These are phyloP conservation scores for Suillus subaureus DNA, from an alignment of 768 basidiomycete genomes.

Conservation along the genomic window DNA sequence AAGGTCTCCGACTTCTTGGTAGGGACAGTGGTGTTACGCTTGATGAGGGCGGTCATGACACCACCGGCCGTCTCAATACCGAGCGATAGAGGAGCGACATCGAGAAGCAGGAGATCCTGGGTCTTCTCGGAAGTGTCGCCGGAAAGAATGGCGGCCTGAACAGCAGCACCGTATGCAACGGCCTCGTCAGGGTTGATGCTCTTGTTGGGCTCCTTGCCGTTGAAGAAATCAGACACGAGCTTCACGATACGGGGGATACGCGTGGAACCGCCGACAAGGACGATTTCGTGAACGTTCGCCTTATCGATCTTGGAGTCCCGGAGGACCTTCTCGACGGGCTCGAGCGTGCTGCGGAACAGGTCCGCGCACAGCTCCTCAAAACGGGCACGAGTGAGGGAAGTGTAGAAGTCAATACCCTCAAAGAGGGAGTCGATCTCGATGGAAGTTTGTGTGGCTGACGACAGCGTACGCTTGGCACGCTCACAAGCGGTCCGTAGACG, in stretches of 20 bases:
- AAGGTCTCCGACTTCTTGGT: constrained; percentile 99
- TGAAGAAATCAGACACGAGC: constrained; percentile 98
- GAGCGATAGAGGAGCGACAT: constrained; percentile 86
- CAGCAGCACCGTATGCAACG: constrained; percentile 97
- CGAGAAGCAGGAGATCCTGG: constrained; percentile 92
- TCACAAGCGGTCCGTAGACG: constrained; percentile 98
- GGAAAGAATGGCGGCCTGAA: constrained; percentile 97
- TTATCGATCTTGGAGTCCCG: constrained; percentile 99
- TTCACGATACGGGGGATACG: constrained; percentile 98
- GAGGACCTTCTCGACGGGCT: constrained; percentile 97
- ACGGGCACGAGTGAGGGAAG: constrained; percentile 95
- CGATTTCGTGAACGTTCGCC: constrained; percentile 92
- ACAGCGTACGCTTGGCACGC: constrained; percentile 97
- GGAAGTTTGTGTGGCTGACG: constrained; percentile 93
- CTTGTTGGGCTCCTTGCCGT: constrained; percentile 98
- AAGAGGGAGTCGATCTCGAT: constrained; percentile 98
- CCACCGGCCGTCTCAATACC: constrained; percentile 99
- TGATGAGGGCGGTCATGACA: constrained; percentile 99
- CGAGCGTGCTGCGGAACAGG: constrained; percentile 90
- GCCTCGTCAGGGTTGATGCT: constrained; percentile 99
- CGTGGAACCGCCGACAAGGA: constrained; percentile 96
- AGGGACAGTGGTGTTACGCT: constrained; percentile 97
- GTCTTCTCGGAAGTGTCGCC: constrained; percentile 99
- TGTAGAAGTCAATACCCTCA: constrained; percentile 99
- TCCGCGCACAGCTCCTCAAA: constrained; percentile 97